Evolutionary conservation across 441 rosid species (phyloP).

Genomic region (Erodium texanum): DNA sequence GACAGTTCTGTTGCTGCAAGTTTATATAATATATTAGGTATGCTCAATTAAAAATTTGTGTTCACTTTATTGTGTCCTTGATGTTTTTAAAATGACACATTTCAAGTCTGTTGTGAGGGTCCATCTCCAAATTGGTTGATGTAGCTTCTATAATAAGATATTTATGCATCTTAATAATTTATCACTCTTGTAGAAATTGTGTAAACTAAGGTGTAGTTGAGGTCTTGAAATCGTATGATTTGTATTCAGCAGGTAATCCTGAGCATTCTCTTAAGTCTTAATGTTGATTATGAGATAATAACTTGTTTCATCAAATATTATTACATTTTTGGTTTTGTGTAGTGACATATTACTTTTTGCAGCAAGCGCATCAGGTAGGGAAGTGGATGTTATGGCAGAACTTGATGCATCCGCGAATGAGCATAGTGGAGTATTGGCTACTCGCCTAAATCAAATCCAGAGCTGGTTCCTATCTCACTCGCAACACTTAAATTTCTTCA

Average conservation of each 20-base stretch:
- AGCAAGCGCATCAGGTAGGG: conserved; percentile 68
- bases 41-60: too few species aligned
- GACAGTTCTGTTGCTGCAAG: neutral
- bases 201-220: neutral
- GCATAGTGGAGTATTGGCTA: conserved; percentile 45
- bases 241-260: neutral
- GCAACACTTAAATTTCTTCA: conserved; percentile 77
- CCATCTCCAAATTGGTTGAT: neutral
- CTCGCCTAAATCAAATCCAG: conserved; percentile 42
- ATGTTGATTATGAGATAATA: neutral
- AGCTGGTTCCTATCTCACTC: conserved; percentile 66
- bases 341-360: conserved; percentile 21
- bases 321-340: conserved; percentile 1
- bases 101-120: too few species aligned
- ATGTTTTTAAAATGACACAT: too few species aligned
- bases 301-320: neutral
- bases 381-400: conserved; percentile 58
- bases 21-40: too few species aligned
- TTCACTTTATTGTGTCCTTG: too few species aligned
- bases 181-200: conserved; percentile 2
- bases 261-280: neutral
- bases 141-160: neutral
- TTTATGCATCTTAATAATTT: neutral
- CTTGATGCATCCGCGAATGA: conserved; percentile 50
- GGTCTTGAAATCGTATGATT: neutral